Evolutionary conservation across 2,329 filamentous ascomycete species (phyloP).

Genomic region (Fusarium tjaetaba): DNA sequence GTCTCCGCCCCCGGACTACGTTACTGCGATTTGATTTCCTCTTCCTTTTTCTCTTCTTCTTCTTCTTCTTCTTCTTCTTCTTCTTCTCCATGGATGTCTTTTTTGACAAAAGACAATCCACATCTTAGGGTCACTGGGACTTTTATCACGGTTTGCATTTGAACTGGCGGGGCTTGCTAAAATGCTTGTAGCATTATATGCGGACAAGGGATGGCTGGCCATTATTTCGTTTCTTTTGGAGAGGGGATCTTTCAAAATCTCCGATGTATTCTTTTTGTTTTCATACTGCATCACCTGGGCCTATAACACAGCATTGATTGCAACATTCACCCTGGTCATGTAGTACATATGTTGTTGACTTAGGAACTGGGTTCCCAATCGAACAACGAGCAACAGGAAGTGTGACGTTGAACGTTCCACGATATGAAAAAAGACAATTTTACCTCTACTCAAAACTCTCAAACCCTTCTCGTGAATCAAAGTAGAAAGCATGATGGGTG

Average conservation of each 20-base stretch:
- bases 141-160: slow-evolving; percentile 36
- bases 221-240: slow-evolving; percentile 26
- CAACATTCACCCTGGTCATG: slow-evolving; percentile 20
- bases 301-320: slow-evolving; percentile 31
- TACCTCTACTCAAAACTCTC: background rate
- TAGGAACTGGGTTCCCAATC: slow-evolving; percentile 19
- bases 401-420: slow-evolving; percentile 35
- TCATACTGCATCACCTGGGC: background rate
- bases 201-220: slow-evolving; percentile 31
- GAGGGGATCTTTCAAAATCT: slow-evolving; percentile 1
- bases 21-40: background rate
- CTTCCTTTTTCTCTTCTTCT: background rate
- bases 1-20: background rate
- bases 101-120: slow-evolving; percentile 25
- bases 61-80: background rate
- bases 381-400: slow-evolving; percentile 10
- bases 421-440: slow-evolving; percentile 36
- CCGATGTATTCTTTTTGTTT: slow-evolving; percentile 10
- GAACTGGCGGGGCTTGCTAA: slow-evolving; percentile 7
- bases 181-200: slow-evolving; percentile 16
- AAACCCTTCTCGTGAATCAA: background rate
- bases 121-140: slow-evolving; percentile 28
- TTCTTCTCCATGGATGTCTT: slow-evolving; percentile 24
- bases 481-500: background rate
- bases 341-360: background rate